Conservation (phyloP, 1,139 yeast species). For the Blastobotrys serpentis region DNA sequence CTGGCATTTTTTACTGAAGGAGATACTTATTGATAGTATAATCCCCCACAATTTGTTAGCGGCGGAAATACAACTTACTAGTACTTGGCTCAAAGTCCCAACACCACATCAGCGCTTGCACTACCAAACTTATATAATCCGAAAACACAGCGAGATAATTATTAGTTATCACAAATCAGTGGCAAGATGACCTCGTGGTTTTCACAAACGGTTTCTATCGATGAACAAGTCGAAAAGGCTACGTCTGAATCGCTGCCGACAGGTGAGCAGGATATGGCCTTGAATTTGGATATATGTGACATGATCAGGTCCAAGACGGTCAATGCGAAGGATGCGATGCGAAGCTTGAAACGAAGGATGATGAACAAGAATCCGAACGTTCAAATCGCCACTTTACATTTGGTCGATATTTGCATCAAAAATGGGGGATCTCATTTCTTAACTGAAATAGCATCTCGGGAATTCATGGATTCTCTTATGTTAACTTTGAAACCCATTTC, state of each 20-base stretch:
- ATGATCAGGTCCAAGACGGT: constrained; percentile 78
- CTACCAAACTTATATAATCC: too few species aligned
- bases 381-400: constrained; percentile 68
- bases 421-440: constrained; percentile 90
- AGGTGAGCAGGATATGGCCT: constrained; percentile 81
- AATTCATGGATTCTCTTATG: constrained; percentile 68
- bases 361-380: constrained; percentile 70
- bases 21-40: background rate
- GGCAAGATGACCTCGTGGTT: constrained; percentile 53
- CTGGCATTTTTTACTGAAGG: constrained; percentile 3
- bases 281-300: constrained; percentile 86
- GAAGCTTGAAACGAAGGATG: constrained; percentile 72
- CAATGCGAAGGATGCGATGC: constrained; percentile 82
- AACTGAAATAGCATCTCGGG: constrained; percentile 75
- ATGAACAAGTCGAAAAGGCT: constrained; percentile 67
- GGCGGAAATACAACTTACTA: too few species aligned
- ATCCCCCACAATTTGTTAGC: too few species aligned
- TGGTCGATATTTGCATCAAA: constrained; percentile 84
- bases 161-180: constrained; percentile 1
- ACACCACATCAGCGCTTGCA: background rate
- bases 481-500: constrained; percentile 37
- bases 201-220: constrained; percentile 52
- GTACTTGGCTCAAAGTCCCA: background rate
- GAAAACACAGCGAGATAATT: too few species aligned
- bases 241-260: constrained; percentile 88